Conservation (phyloP, 495 filamentous ascomycete genomes). For the Trichoderma virens region DNA sequence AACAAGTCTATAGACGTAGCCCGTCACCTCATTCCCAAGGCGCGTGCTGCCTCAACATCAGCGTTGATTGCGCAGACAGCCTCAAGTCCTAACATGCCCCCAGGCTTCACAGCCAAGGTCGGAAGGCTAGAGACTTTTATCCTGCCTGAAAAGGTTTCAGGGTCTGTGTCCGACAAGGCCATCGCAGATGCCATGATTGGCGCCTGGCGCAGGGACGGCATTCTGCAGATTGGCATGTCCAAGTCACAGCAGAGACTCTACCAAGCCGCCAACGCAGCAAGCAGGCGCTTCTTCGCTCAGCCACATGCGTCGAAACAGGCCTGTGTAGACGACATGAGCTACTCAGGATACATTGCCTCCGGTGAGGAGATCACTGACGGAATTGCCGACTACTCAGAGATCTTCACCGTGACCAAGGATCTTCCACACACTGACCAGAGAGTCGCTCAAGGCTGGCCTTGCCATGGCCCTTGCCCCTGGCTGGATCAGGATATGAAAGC, state of each 20-base stretch:
- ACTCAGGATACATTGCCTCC: conserved; percentile 39
- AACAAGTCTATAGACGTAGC: background rate
- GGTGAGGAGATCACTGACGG: conserved; percentile 42
- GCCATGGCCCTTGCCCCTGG: conserved; percentile 41
- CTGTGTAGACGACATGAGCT: conserved; percentile 38
- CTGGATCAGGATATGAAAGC: conserved; percentile 29
- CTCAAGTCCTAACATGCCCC: conserved; percentile 24
- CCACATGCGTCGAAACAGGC: conserved; percentile 27
- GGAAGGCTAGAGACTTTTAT: conserved; percentile 28
- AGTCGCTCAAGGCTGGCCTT: conserved; percentile 34
- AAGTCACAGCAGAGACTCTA: conserved; percentile 19
- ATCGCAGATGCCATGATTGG: conserved; percentile 31
- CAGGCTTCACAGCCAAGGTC: conserved; percentile 25
- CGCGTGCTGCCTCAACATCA: background rate
- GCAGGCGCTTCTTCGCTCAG: conserved; percentile 29
- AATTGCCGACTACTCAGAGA: conserved; percentile 40
- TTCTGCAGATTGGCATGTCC: conserved; percentile 34
- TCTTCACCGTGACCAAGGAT: conserved; percentile 41
- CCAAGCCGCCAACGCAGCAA: conserved; percentile 23
- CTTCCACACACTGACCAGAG: conserved; percentile 25
- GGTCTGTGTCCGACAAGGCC: conserved; percentile 17
- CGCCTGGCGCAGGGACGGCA: conserved; percentile 34
- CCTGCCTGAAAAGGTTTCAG: conserved; percentile 26
- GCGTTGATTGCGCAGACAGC: background rate
- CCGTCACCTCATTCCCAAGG: background rate